Conservation (phyloP, 2,329 filamentous ascomycete genomes). For the Curvularia lunata region DNA sequence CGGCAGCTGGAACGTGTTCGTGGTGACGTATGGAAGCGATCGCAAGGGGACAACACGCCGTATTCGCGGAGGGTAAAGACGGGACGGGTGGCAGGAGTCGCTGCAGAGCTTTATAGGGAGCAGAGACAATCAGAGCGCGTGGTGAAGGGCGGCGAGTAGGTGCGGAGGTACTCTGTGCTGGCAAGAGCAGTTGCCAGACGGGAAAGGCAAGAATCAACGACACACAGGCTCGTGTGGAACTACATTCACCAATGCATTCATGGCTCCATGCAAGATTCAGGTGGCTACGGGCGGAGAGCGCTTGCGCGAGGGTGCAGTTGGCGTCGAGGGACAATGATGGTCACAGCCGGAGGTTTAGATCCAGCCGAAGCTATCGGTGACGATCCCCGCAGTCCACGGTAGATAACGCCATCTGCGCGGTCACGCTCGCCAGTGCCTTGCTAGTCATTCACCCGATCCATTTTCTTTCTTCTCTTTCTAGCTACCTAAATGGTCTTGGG, state of each 20-base stretch:
- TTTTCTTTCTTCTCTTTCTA: background rate
- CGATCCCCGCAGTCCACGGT: conserved; percentile 16
- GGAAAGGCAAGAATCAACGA: conserved; percentile 35
- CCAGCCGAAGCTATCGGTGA: conserved; percentile 21
- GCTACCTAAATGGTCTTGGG: background rate
- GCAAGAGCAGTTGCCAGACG: conserved; percentile 19
- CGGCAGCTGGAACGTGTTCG: conserved; percentile 51
- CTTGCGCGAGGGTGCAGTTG: conserved; percentile 12
- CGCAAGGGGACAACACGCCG: conserved; percentile 3
- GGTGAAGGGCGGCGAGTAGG: conserved; percentile 19
- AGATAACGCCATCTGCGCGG: conserved; percentile 17
- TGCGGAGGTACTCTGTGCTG: conserved; percentile 22
- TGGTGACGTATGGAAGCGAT: conserved; percentile 8
- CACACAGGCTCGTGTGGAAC: conserved; percentile 28
- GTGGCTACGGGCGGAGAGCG: conserved; percentile 10
- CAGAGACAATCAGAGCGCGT: conserved; percentile 19
- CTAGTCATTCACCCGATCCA: background rate
- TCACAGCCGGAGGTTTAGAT: conserved; percentile 15
- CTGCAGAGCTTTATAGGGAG: conserved; percentile 8
- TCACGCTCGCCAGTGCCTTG: conserved; percentile 4
- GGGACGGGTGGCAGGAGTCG: background rate
- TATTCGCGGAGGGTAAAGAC: conserved; percentile 33
- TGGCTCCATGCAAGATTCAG: conserved; percentile 25
- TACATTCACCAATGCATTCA: conserved; percentile 38
- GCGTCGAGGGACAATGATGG: conserved; percentile 9